Conservation (phyloP, 1,284 basidiomycete genomes). For the Microbotryum scabiosae region DNA sequence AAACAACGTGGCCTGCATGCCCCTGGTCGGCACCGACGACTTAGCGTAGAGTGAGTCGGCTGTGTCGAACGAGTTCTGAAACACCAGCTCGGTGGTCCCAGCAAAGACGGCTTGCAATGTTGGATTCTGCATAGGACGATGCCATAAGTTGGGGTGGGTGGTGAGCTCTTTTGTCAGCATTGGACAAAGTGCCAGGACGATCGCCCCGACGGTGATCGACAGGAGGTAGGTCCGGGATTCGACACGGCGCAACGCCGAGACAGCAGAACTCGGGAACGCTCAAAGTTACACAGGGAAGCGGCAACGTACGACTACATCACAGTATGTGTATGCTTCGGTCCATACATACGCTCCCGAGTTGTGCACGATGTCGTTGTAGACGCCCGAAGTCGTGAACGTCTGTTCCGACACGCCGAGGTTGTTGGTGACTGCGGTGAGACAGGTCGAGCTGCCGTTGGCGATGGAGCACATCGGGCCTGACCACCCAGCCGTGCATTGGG, state of each 20-base stretch:
- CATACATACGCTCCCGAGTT: constrained; percentile 28
- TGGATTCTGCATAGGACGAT: constrained; percentile 51
- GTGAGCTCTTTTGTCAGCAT: too few relatives aligned
- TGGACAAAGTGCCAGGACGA: too few relatives aligned
- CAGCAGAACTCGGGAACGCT: neutral
- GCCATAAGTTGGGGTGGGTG: too few relatives aligned
- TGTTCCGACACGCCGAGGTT: constrained; percentile 1
- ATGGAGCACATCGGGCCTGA: constrained; percentile 25
- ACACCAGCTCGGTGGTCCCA: constrained; percentile 57
- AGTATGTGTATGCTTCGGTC: constrained; percentile 50
- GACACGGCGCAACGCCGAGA: too few relatives aligned
- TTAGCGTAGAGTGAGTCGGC: constrained; percentile 54
- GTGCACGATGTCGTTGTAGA: constrained; percentile 19
- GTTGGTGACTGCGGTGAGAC: constrained; percentile 11
- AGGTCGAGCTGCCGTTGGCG: constrained; percentile 22
- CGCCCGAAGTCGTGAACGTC: neutral
- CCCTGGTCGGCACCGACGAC: constrained; percentile 51
- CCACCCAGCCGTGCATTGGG: constrained; percentile 31
- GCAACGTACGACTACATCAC: constrained; percentile 53
- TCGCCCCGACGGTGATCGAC: too few relatives aligned
- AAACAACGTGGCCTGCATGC: constrained; percentile 64
- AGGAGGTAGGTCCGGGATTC: too few relatives aligned
- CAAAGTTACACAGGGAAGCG: constrained; percentile 28
- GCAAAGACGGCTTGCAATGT: constrained; percentile 68
- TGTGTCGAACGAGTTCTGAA: constrained; percentile 63